Base-by-base conservation (phyloP, 805 yeast genomes). In the Candida anglica region DNA sequence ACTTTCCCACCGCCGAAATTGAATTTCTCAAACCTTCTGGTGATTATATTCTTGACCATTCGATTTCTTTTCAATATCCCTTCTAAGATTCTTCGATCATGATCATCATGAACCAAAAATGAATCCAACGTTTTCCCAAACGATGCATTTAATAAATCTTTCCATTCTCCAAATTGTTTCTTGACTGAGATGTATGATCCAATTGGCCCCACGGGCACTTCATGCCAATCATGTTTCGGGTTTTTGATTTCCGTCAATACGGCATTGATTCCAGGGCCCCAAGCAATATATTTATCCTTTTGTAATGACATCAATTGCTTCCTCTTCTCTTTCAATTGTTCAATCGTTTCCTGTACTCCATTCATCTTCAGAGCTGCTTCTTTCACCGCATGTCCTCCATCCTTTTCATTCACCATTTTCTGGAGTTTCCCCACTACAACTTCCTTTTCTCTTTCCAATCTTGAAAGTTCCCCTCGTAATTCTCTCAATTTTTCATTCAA, bases 141-240 rank as follows among this genome's bases (percentile, higher is more conserved):
- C 1, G 66, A 50, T 0, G 75, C 55, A 46, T 86, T 94, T 5
- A 89, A 50, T 4, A 82, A 55, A 16, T 71, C 71, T 4, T 70
- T 58, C 87, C 87, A 89, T 19, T 62, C 52, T 15, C 66, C 58
- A 45, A 58, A 75, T 6, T 71, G 78, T 1, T 60, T 52, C 47
- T 77, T 82, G 10, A 91, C 62, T 4, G 73, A 64, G 2, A 87
- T 64, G 39, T 61, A 60, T 3, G 66, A 43, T 1, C 96, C 96
- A 2, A 91, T 42, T 0, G 98, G 98, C 0, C 98, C 98, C 13
- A 81, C 55, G 0, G 95, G 95, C 22, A 48, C 49, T 2, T 54
- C 46, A 13, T 66, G 68, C 67, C 70, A 66, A 6, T 39, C 34
- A 5, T 36, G 30, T 10, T 61, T 60, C 15, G 43, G 38, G 2